These are phyloP conservation scores for Gaeumannomyces sp. DNA, from an alignment of 2,329 filamentous ascomycete genomes.

Conservation along the genomic window DNA sequence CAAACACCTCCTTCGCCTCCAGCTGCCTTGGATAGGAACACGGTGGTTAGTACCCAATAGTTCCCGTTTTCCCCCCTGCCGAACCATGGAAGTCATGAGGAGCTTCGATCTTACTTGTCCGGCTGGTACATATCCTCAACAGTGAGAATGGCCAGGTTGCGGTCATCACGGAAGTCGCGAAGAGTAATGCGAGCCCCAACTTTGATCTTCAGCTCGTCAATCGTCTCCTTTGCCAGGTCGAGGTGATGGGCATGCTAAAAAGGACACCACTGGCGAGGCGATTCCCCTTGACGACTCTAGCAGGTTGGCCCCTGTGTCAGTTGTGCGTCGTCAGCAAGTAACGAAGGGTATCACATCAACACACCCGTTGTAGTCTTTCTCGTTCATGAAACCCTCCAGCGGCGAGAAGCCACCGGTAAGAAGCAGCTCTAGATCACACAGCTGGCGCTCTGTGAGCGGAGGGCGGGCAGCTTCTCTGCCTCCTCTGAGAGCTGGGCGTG, in stretches of 20 bases:
- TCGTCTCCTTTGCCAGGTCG: constrained; percentile 69
- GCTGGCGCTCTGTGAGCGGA: constrained; percentile 87
- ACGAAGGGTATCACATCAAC: constrained; percentile 21
- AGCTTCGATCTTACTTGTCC: constrained; percentile 64
- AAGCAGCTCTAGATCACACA: constrained; percentile 96
- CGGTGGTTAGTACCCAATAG: constrained; percentile 12
- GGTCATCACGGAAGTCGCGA: constrained; percentile 92
- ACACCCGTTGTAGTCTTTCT: constrained; percentile 94
- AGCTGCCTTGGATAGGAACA: constrained; percentile 50
- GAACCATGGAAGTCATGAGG: not conserved
- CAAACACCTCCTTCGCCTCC: constrained; percentile 92
- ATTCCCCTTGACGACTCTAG: constrained; percentile 79
- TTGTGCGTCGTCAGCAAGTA: not conserved
- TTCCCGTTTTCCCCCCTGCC: too few species aligned
- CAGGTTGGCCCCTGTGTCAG: constrained; percentile 21
- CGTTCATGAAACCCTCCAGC: constrained; percentile 95
- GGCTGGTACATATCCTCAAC: constrained; percentile 93
- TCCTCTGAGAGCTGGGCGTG: constrained; percentile 74
- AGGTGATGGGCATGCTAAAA: constrained; percentile 97
- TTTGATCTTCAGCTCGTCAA: constrained; percentile 71
- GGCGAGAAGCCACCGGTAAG: constrained; percentile 97
- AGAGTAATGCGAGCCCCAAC: constrained; percentile 77
- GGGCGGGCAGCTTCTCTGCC: constrained; percentile 77
- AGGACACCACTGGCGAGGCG: constrained; percentile 83
- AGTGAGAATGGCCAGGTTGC: constrained; percentile 90